Percentiles rank a stretch among this genome's conserved stretches.
These are phyloP conservation scores for Tuber melanosporum DNA, from an alignment of 495 filamentous ascomycete species.

Conservation along the genomic window DNA sequence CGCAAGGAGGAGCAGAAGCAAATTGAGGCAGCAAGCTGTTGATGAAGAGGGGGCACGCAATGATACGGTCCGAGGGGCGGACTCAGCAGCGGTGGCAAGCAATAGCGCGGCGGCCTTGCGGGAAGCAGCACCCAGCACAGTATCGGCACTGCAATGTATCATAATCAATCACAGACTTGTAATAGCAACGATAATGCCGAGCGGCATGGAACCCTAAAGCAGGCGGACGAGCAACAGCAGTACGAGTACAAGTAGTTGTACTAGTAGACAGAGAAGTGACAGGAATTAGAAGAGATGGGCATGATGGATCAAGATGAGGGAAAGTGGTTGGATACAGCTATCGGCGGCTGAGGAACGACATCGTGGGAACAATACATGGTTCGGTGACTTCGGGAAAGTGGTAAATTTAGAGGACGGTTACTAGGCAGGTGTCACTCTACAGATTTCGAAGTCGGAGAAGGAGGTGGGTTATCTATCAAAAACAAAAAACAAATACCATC, in stretches of 20 bases:
- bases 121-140: slow-evolving; percentile 2
- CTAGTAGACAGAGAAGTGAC: slow-evolving; percentile 10
- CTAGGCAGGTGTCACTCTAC: not conserved
- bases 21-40: not conserved
- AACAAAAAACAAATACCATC: not conserved
- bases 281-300: slow-evolving; percentile 22
- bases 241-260: slow-evolving; percentile 6
- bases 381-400: not conserved
- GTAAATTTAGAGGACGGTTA: not conserved
- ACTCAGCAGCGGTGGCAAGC: not conserved
- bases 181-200: not conserved
- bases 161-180: slow-evolving; percentile 1
- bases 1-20: slow-evolving; percentile 7
- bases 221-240: slow-evolving; percentile 8
- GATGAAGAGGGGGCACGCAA: not conserved
- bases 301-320: slow-evolving; percentile 25
- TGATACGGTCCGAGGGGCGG: not conserved
- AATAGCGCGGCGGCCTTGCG: not conserved
- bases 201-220: not conserved
- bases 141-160: not conserved
- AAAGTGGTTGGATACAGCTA: slow-evolving; percentile 19
- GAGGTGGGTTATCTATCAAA: not conserved
- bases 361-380: not conserved
- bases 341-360: not conserved
- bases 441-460: not conserved